Conservation (phyloP, 768 basidiomycete species). For the Hypholoma sublateritium region DNA sequence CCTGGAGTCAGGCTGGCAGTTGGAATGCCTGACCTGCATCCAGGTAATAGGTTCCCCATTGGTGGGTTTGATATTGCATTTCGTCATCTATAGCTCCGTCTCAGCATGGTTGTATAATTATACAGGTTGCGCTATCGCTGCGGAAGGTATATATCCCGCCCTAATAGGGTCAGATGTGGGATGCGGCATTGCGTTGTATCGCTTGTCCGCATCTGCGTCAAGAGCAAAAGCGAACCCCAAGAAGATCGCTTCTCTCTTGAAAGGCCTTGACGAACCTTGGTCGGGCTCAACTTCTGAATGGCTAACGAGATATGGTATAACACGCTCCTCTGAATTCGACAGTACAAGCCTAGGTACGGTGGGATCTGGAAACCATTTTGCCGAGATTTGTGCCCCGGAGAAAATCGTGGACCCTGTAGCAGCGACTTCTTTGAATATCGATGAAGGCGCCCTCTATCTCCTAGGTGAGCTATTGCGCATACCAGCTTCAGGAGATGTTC, state of each 20-base stretch:
- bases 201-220: slow-evolving; percentile 23
- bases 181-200: slow-evolving; percentile 37
- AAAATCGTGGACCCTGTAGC: slow-evolving; percentile 23
- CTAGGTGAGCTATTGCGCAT: slow-evolving; percentile 18
- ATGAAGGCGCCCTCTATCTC: slow-evolving; percentile 23
- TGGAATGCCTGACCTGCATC: slow-evolving; percentile 42
- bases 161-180: slow-evolving; percentile 39
- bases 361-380: slow-evolving; percentile 39
- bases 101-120: neutral
- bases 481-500: no score
- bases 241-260: slow-evolving; percentile 29
- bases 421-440: slow-evolving; percentile 22
- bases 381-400: slow-evolving; percentile 34
- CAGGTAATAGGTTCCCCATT: slow-evolving; percentile 34
- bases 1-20: slow-evolving; percentile 28
- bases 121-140: slow-evolving; percentile 32
- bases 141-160: slow-evolving; percentile 37
- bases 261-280: slow-evolving; percentile 35
- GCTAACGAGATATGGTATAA: slow-evolving; percentile 32
- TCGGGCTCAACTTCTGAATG: slow-evolving; percentile 31
- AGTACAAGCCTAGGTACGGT: slow-evolving; percentile 31
- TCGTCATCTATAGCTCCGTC: neutral
- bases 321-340: slow-evolving; percentile 23
- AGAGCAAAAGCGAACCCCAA: slow-evolving; percentile 23
- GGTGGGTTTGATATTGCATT: slow-evolving; percentile 12